Conservation (phyloP, 805 yeast genomes). For the Yamadazyma sp. region DNA sequence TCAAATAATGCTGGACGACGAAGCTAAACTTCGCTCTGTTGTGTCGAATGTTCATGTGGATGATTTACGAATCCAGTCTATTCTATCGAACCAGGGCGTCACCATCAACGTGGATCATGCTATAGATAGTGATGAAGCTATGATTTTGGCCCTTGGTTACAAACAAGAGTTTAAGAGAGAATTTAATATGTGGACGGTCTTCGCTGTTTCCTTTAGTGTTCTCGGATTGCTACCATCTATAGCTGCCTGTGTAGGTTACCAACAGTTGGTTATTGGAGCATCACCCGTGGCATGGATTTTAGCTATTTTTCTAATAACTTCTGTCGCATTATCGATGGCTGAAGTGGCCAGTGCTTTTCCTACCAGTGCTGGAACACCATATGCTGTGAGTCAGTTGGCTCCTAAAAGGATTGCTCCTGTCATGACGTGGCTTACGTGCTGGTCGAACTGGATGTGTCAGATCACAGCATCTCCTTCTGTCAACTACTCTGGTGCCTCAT, state of each 20-base stretch:
- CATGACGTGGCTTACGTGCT: constrained; percentile 62
- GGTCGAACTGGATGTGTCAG: constrained; percentile 65
- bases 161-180: constrained; percentile 63
- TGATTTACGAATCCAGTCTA: constrained; percentile 35
- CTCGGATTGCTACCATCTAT: constrained; percentile 65
- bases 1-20: constrained; percentile 8
- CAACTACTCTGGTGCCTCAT: constrained; percentile 53
- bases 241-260: constrained; percentile 61
- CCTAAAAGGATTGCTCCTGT: constrained; percentile 54
- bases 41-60: constrained; percentile 34
- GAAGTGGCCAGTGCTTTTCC: constrained; percentile 68
- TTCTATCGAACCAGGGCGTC: constrained; percentile 38
- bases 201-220: constrained; percentile 63
- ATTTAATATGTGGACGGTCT: constrained; percentile 56
- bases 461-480: constrained; percentile 64
- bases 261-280: constrained; percentile 59
- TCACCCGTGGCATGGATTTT: constrained; percentile 62
- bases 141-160: constrained; percentile 58
- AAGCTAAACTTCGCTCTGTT: constrained; percentile 20
- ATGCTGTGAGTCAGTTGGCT: constrained; percentile 62
- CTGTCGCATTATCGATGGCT: constrained; percentile 62
- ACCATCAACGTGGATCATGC: constrained; percentile 49
- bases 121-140: constrained; percentile 50
- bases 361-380: constrained; percentile 67
- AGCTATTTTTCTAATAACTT: constrained; percentile 54